phyloP scores from a whole-genome alignment of 164 flowering plant genomes.

The Aristolochia contorta region DNA sequence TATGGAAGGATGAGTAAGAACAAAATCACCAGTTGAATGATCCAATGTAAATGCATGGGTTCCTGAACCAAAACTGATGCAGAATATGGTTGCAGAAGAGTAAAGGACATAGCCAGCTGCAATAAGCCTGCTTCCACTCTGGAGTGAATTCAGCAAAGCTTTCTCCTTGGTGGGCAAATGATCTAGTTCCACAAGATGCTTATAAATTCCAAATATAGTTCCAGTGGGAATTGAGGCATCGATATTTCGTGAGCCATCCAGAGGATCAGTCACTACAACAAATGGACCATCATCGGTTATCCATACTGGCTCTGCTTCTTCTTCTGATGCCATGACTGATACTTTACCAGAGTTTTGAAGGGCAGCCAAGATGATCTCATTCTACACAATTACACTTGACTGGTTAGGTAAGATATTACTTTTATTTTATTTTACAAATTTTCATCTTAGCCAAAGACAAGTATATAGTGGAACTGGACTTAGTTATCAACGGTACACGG shows the following conservation, averaged over 20 bases:
- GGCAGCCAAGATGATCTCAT: conserved; percentile 77
- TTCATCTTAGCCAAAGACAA: too few relatives aligned
- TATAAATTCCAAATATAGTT: conserved; percentile 88
- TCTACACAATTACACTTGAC: conserved; percentile 33
- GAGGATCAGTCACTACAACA: conserved; percentile 90
- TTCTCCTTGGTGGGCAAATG: conserved; percentile 69
- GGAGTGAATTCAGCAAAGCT: conserved; percentile 77
- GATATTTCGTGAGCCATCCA: conserved; percentile 92
- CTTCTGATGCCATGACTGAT: conserved; percentile 95
- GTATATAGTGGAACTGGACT: too few relatives aligned
- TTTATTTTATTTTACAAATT: too few relatives aligned
- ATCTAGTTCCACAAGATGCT: conserved; percentile 66
- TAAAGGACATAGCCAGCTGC: conserved; percentile 91
- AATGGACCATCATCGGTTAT: conserved; percentile 74
- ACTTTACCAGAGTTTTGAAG: conserved; percentile 80
- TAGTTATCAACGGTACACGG: too few relatives aligned
- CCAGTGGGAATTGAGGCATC: conserved; percentile 98
- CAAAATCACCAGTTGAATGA: conserved; percentile 82
- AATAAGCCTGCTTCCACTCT: conserved; percentile 69
- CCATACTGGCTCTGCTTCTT: conserved; percentile 80
- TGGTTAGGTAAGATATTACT: too few relatives aligned
- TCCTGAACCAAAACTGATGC: conserved; percentile 83
- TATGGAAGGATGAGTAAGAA: conserved; percentile 75
- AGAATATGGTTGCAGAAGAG: conserved; percentile 92
- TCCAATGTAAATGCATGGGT: conserved; percentile 87